phyloP scores from a whole-genome alignment of 2,329 filamentous ascomycete species.

The Neofusicoccum laricinum region DNA sequence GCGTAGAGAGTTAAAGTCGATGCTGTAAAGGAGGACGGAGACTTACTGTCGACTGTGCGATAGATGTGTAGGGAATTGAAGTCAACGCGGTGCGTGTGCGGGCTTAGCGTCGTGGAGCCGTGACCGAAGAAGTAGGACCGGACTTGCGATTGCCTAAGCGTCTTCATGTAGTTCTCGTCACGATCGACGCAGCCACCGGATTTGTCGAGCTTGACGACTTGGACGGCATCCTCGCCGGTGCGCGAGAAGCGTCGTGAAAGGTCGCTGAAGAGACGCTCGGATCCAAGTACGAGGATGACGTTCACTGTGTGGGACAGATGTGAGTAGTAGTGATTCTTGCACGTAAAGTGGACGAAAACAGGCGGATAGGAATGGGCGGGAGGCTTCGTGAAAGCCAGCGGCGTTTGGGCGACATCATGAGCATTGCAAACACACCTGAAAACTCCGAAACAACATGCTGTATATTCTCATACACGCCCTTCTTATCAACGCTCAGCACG shows the following conservation, averaged over 20 bases:
- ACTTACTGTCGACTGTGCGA: conserved; percentile 60
- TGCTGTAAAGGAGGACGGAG: too few relatives aligned
- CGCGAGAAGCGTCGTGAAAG: conserved; percentile 63
- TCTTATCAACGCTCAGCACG: conserved; percentile 62
- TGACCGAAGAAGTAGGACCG: conserved; percentile 95
- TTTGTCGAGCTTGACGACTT: conserved; percentile 75
- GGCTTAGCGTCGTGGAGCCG: conserved; percentile 70
- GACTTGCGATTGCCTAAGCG: conserved; percentile 71
- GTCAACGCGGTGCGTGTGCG: conserved; percentile 80
- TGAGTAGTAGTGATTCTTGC: not conserved
- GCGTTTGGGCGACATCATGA: not conserved
- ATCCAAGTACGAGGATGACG: conserved; percentile 77
- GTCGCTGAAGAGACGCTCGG: conserved; percentile 71
- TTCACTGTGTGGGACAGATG: conserved; percentile 55
- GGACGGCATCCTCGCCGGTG: conserved; percentile 64
- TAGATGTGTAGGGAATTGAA: conserved; percentile 74
- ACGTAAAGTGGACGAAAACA: not conserved
- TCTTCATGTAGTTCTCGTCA: conserved; percentile 70
- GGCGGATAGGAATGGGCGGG: not conserved
- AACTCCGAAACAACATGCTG: conserved; percentile 74
- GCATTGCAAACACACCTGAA: conserved; percentile 48
- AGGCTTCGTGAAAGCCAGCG: not conserved
- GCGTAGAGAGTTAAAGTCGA: not conserved
- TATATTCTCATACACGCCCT: conserved; percentile 69
- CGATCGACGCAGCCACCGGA: conserved; percentile 81